phyloP scores from a whole-genome alignment of 768 basidiomycete species.

The Suillus occidentalis region DNA sequence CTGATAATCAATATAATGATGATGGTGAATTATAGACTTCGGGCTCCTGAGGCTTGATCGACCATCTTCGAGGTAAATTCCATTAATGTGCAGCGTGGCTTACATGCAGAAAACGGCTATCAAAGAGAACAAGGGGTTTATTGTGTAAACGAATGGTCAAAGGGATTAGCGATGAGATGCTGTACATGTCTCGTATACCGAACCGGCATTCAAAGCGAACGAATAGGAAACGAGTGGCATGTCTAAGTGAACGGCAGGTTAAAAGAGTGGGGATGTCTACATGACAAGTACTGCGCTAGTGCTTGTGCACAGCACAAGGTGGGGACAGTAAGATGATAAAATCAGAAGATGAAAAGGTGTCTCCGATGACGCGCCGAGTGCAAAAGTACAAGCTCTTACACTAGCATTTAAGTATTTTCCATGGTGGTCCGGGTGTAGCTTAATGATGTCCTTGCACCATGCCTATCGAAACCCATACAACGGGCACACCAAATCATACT shows the following conservation, averaged over 20 bases:
- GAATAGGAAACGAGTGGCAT: background rate
- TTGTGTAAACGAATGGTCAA: background rate
- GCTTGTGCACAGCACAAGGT: background rate
- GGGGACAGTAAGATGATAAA: background rate
- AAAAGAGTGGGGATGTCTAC: background rate
- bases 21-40: background rate
- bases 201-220: background rate
- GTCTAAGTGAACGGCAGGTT: background rate
- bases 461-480: background rate
- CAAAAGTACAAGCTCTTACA: background rate
- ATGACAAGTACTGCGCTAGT: background rate
- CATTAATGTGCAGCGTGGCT: background rate
- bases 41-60: background rate
- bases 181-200: background rate
- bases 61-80: background rate
- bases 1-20: background rate
- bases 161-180: background rate
- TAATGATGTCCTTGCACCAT: background rate
- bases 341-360: background rate
- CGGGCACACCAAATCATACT: constrained; percentile 2
- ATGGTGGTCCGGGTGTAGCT: background rate
- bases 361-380: background rate
- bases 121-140: background rate
- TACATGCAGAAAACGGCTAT: background rate
- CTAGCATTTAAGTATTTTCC: background rate